Percentiles rank a stretch among this genome's conserved stretches.
These are phyloP conservation scores for Dactylellina haptotyla DNA, from an alignment of 2,329 filamentous ascomycete genomes.

Conservation along the genomic window DNA sequence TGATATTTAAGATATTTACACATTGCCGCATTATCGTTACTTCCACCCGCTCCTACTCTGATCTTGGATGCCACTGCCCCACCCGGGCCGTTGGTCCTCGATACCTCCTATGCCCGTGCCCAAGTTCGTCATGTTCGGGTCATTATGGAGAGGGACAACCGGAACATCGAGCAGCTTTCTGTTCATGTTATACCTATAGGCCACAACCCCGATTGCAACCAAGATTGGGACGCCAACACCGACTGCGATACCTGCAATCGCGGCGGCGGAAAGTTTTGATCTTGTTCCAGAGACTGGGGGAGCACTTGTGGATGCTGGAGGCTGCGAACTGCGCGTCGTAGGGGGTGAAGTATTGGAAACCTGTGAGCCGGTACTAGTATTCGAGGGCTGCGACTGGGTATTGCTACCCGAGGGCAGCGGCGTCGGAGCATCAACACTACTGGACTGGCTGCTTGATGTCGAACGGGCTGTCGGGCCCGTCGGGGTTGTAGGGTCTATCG, in stretches of 20 bases:
- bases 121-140: conserved; percentile 6
- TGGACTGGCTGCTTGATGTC: no score
- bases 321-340: not conserved
- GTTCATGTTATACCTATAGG: not conserved
- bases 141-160: conserved; percentile 20
- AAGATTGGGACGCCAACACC: conserved; percentile 21
- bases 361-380: no score
- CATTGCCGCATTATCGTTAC: not conserved
- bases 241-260: conserved; percentile 37
- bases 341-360: not conserved
- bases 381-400: no score
- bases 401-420: no score
- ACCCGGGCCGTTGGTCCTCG: not conserved
- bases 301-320: not conserved
- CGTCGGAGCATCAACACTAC: no score
- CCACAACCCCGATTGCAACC: conserved; percentile 7
- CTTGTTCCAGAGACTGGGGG: no score
- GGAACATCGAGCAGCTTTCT: not conserved
- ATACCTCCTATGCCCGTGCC: conserved; percentile 6
- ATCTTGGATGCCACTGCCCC: conserved; percentile 14
- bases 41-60: not conserved
- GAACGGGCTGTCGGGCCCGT: not conserved
- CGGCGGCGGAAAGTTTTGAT: conserved; percentile 36
- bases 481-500: not conserved
- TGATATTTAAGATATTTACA: not conserved